Conservation (phyloP, 441 rosid genomes). For the Brassica hybrid region DNA sequence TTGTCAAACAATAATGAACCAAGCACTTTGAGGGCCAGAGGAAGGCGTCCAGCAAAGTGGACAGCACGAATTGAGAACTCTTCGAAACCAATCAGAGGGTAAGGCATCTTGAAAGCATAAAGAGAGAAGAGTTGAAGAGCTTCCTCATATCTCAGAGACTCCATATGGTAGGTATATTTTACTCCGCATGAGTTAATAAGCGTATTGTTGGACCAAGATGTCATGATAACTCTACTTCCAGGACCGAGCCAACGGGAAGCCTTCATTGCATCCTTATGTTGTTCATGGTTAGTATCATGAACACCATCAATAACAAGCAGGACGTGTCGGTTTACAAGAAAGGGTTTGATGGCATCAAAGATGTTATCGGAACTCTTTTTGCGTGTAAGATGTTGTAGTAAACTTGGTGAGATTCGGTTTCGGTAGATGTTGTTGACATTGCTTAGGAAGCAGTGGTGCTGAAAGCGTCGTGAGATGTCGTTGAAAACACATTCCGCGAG, state of each 20-base stretch:
- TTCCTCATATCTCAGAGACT: slow-evolving; percentile 24
- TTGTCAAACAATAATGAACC: not conserved
- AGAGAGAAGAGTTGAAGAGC: slow-evolving; percentile 23
- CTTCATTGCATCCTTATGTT: not conserved
- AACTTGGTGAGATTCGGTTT: not conserved
- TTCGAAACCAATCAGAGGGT: slow-evolving; percentile 16
- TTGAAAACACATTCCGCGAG: not conserved
- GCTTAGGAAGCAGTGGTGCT: not conserved
- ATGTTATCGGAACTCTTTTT: not conserved
- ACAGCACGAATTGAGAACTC: slow-evolving; percentile 11
- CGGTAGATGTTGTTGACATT: not conserved
- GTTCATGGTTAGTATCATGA: slow-evolving; percentile 1
- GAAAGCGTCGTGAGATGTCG: not conserved
- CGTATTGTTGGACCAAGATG: not conserved
- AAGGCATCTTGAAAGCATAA: not conserved
- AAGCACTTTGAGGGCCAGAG: not conserved
- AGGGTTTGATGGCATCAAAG: slow-evolving; percentile 1
- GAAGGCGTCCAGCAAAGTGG: slow-evolving; percentile 6
- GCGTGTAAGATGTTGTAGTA: not conserved
- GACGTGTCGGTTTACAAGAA: slow-evolving; percentile 7
- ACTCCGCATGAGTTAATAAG: not conserved
- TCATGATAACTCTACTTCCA: not conserved
- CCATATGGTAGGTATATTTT: not conserved
- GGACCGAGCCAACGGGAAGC: not conserved
- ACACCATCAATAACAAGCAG: slow-evolving; percentile 1